Base-by-base conservation (phyloP, 164 flowering plant genomes). In the Brasenia schreberi region DNA sequence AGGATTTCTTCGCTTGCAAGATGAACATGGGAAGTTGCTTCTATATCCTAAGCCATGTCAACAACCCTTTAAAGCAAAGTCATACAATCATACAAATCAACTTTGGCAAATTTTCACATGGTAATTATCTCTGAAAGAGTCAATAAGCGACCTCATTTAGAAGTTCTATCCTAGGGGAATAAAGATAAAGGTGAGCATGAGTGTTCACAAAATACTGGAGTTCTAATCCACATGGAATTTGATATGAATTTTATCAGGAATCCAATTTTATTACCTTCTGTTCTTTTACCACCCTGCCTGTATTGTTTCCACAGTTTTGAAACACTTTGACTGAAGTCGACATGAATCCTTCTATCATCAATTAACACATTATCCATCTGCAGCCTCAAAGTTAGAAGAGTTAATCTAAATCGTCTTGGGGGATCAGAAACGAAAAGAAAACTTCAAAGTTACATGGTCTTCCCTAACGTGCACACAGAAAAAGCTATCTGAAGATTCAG, bases 341-440 rank as follows among this genome's bases (percentile, higher is more conserved):
- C 98, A 69, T 94, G 92, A 71, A 94, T 91, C 78, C 99, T 86
- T 69, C 96, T 80, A 64, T 94, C 99, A 83, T 94, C 99, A 73
- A 91, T 91, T 64, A 94, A 77, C 68, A 91, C 93, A 87, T 94
- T 91, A 71, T 94, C 97, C 97, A 94, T 94, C 99, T 90, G 82
- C 70, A 18, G 56, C 14, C 56, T 49, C 56, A 14, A 17, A 42
- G 62, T 69, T 23, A 64, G 66, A 59, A 19, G 56, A 42, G 33
- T 42, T n/a, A 49, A 67, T 9, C 10, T 9, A 9, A 49, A 49
- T 9, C 16, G 56, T 49, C 56, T 49, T 9, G 16, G 16, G 7
- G 5, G 56, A 49, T 4, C 16, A 49, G 5, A 33, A 33, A 33
- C 4, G 39, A 33, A 33, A 33, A 33, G 39, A 33, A 33, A 33